These are phyloP conservation scores for Hypsizygus marmoreus DNA, from an alignment of 768 basidiomycete genomes.

Conservation along the genomic window DNA sequence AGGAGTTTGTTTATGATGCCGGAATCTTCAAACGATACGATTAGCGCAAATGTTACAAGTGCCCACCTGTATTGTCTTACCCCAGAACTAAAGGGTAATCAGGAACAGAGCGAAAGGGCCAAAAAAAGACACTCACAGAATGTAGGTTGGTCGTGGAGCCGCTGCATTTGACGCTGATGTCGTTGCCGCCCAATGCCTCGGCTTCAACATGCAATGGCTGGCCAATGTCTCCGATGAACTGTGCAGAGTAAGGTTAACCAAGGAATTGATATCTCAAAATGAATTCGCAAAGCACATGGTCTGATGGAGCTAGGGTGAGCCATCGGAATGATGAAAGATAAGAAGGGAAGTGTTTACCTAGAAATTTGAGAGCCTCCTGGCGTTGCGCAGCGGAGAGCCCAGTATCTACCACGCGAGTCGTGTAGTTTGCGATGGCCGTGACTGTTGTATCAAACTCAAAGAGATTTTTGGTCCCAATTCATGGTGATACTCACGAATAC, in stretches of 20 bases:
- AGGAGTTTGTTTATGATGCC: conserved; percentile 41
- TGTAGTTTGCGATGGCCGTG: conserved; percentile 60
- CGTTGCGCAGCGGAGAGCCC: conserved; percentile 41
- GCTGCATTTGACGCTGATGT: conserved; percentile 39
- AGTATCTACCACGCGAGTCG: conserved; percentile 46
- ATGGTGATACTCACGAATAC: conserved; percentile 38
- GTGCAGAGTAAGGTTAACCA: not conserved
- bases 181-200: conserved; percentile 44
- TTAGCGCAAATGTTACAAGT: no score
- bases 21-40: conserved; percentile 31
- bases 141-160: conserved; percentile 46
- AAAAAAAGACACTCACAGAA: conserved; percentile 27
- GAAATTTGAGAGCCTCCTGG: conserved; percentile 55
- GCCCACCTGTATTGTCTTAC: conserved; percentile 24
- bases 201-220: conserved; percentile 54
- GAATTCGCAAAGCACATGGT: conserved; percentile 28
- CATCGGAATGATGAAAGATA: no score
- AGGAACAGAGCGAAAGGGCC: not conserved
- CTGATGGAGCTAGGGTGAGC: no score
- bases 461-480: not conserved
- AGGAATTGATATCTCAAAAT: not conserved
- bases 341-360: no score
- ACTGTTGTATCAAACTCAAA: conserved; percentile 29
- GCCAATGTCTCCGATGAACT: conserved; percentile 52
- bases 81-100: conserved; percentile 32